Base-by-base conservation (phyloP, 768 basidiomycete species). In the Auriscalpium vulgare region DNA sequence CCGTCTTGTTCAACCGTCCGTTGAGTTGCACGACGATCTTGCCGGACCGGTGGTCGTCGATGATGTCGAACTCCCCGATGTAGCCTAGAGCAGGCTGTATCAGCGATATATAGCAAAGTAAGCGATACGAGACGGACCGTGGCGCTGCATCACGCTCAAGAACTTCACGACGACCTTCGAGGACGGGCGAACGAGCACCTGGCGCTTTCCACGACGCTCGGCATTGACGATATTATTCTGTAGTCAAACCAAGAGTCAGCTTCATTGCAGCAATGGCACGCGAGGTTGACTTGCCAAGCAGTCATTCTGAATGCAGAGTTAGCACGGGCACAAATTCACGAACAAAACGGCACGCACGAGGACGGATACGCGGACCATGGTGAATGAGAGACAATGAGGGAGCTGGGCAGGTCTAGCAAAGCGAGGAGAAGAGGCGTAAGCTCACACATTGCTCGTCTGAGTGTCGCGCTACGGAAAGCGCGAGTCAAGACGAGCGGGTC, bases 181-280 rank as follows among this genome's bases (percentile, higher is more conserved):
- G 4, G 90, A 92, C 55, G 97, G 97, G 51, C 95, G 86, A 74
- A 99, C 84, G 66, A 99, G 87, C 60, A 99, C 97, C 78, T 99
- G 97, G 68, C 97, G 92, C 81, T 99, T 99, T 68, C 97, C 97
- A 69, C 94, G 91, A 71, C 93, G 92, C 80, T 98, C 97, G 69
- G 97, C 97, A 65, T 99, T 99, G 85, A 97, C 92, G 64, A 97
- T 97, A 84, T 91, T 95, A 85, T 95, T 97, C 84, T 88, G 71
- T 16, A 43, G 4, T 10, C 23, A 1, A 38, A 50, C 54, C 14
- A 46, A n/a, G 57, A 43, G 40, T 43, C 21, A 55, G 14, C n/a
- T 29, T 44, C 47, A 37, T 56, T 51, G 49, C 56, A 59, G 45
- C 23, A 29, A 45, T 48, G 17, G 11, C 35, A 50, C 3, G 23